Evolutionary conservation across 768 basidiomycete species (phyloP), one percentile per base, ranked within the genome.

Genomic region (Amyloporia xantha): DNA sequence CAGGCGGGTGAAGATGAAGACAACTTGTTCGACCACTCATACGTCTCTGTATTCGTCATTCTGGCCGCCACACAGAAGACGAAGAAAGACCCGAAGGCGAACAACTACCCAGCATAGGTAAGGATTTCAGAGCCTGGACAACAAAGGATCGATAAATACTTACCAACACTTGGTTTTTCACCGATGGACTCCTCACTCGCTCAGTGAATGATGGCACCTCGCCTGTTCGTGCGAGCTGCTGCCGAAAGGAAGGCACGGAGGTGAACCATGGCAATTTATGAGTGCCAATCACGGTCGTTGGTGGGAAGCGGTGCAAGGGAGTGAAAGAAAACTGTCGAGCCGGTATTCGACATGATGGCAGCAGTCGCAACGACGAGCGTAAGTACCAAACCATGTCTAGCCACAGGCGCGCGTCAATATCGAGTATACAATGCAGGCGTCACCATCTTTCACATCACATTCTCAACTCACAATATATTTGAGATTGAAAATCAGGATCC

Each of bases 311-410:
- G 9, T 33, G 7, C 30, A 33, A 15, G 15, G 9, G 47, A 6
- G 55, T 53, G 44, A 56, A 57, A 11, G 59, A 57, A 28, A 62
- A 54, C 12, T 48, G 39, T 35, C 61, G 54, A 30, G 36, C 30
- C 25, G 52, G 9, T 39, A 21, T 39, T n/a, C 38, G 38, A 39
- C 38, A 39, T 39, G 20, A 6, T 21, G 38, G 20, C 38, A 7
- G 20, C 38, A 7, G 15, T 7, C 30, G 15, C 10, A 39, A 17
- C 19, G 38, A 17, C 19, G 38, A 19, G 20, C 38, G 38, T 21
- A 39, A 17, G 17, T 7, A 21, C 15, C 9, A 21, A 19, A 39
- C 7, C 38, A 39, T 39, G 20, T 21, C 20, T 39, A 19, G 9
- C 6, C 17, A 17, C 38, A 39, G 30, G 10, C 10, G 10, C 38